A percentile compares a stretch with the other conserved stretches of the same genome.
These are phyloP conservation scores for Cordyceps sp. DNA, from an alignment of 2,329 filamentous ascomycete species.

Conservation along the genomic window DNA sequence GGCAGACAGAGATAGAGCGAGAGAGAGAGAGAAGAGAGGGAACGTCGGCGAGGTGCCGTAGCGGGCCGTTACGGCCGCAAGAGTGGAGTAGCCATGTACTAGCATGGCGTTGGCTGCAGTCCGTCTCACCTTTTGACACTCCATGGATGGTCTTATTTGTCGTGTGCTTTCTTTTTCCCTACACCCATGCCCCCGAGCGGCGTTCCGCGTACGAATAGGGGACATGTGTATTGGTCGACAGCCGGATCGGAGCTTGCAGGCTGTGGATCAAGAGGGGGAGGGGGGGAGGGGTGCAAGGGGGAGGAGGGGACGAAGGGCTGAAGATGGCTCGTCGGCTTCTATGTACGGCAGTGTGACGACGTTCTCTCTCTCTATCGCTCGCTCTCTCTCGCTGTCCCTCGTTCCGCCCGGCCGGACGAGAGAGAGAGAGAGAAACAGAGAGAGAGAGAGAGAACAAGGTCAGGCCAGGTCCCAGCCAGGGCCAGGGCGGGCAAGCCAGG, in stretches of 20 bases:
- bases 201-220: neutral
- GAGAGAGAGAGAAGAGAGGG: neutral
- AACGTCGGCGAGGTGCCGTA: neutral
- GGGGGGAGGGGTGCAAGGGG: no score
- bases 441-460: no score
- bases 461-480: no score
- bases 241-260: neutral
- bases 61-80: neutral
- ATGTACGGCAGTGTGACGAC: no score
- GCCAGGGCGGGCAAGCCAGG: no score
- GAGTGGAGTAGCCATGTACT: constrained; percentile 2
- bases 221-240: neutral
- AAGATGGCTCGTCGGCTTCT: no score
- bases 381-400: neutral
- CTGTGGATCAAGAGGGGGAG: constrained; percentile 1
- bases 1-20: no score
- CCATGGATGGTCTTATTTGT: neutral
- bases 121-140: neutral
- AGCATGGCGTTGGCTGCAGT: constrained; percentile 1
- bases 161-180: constrained; percentile 1
- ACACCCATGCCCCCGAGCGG: neutral
- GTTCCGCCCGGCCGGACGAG: no score
- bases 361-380: no score
- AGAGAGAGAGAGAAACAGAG: no score
- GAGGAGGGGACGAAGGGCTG: no score